Evolutionary conservation across 768 basidiomycete species (phyloP).

Genomic region (Fistulinella prunicolor): DNA sequence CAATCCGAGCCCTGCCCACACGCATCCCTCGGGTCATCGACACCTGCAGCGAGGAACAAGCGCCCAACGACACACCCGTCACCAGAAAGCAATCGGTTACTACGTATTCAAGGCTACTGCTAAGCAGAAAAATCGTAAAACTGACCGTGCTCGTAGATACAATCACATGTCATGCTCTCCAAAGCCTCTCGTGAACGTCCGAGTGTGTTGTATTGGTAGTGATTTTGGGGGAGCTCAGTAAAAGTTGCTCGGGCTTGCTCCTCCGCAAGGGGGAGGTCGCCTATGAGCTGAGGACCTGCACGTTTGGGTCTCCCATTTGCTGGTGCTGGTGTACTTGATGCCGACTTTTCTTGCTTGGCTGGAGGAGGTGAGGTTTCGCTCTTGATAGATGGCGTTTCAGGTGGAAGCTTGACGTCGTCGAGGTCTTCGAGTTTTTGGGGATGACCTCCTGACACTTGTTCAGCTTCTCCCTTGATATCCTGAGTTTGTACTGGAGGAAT

Average conservation of each 20-base stretch:
- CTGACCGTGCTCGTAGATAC: constrained; percentile 79
- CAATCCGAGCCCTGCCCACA: constrained; percentile 91
- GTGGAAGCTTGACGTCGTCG: constrained; percentile 25
- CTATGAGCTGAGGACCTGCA: constrained; percentile 65
- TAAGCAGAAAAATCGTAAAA: constrained; percentile 25
- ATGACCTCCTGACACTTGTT: constrained; percentile 5
- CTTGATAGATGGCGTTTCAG: constrained; percentile 28
- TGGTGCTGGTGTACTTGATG: constrained; percentile 35
- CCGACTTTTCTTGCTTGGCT: constrained; percentile 33
- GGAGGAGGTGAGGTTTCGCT: constrained; percentile 28
- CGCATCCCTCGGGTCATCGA: constrained; percentile 58
- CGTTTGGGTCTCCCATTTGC: constrained; percentile 36
- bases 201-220: constrained; percentile 83
- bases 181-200: constrained; percentile 86
- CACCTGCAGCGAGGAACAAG: constrained; percentile 41
- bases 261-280: constrained; percentile 75
- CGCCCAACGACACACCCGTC: constrained; percentile 17
- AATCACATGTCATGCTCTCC: constrained; percentile 97
- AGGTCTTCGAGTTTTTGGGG: constrained; percentile 19
- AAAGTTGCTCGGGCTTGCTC: constrained; percentile 71
- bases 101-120: constrained; percentile 30
- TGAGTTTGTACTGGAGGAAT: constrained; percentile 7
- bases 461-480: constrained; percentile 15
- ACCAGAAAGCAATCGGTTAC: constrained; percentile 21
- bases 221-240: constrained; percentile 68